Conservation (phyloP, 2,329 filamentous ascomycete species). For the Xylaria sp. region DNA sequence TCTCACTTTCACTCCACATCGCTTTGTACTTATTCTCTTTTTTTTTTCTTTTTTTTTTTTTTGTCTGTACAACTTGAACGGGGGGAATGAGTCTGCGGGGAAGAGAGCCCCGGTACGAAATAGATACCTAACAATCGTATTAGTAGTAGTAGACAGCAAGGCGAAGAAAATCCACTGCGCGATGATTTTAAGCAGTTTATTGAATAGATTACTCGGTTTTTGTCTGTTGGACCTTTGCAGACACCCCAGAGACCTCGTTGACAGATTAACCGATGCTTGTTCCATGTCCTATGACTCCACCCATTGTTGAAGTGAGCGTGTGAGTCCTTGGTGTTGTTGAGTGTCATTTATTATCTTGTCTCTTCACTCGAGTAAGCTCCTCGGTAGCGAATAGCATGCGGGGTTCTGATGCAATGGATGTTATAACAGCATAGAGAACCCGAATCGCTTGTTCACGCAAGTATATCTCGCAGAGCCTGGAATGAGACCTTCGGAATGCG, state of each 20-base stretch:
- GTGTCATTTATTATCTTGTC: background rate
- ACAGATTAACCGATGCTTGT: background rate
- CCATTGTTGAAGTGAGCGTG: no score
- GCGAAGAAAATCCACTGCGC: slow-evolving; percentile 1
- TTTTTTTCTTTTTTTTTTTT: slow-evolving; percentile 27
- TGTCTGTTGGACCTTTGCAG: background rate
- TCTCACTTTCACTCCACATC: slow-evolving; percentile 1
- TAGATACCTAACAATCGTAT: slow-evolving; percentile 26
- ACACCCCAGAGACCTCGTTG: background rate
- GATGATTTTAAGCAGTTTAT: background rate
- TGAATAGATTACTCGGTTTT: background rate
- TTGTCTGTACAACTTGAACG: slow-evolving; percentile 22
- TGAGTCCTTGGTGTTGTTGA: background rate
- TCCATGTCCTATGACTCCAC: background rate
- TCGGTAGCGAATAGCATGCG: no score
- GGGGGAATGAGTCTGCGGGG: slow-evolving; percentile 1
- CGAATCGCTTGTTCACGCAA: background rate
- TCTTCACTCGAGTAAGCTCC: no score
- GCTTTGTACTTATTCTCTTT: slow-evolving; percentile 19
- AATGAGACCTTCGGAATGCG: background rate
- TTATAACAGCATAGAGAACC: background rate
- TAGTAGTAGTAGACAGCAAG: slow-evolving; percentile 20
- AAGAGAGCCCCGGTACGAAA: slow-evolving; percentile 1
- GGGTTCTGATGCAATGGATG: no score
- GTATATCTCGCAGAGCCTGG: background rate